These are phyloP conservation scores for Cercospora beticola DNA, from an alignment of 2,329 filamentous ascomycete genomes.

Conservation along the genomic window DNA sequence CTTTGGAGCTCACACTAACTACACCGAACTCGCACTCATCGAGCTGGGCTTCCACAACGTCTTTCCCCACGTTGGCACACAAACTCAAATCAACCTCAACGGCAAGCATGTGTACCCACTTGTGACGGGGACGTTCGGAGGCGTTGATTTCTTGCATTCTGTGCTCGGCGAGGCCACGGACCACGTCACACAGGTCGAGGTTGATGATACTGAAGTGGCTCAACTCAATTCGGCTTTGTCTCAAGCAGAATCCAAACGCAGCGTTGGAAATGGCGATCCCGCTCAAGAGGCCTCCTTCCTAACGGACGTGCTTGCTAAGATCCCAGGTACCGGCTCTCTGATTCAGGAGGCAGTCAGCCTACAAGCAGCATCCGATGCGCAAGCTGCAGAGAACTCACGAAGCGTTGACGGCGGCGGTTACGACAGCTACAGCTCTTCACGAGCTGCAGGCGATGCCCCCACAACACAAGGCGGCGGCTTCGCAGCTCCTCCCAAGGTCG, in stretches of 20 bases:
- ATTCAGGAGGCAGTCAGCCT: conserved; percentile 49
- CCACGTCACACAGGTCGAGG: conserved; percentile 50
- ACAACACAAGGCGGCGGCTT: conserved; percentile 42
- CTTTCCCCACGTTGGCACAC: conserved; percentile 53
- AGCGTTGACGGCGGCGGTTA: conserved; percentile 21
- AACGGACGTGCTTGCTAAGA: conserved; percentile 69
- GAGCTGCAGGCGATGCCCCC: conserved; percentile 17
- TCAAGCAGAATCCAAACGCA: conserved; percentile 40
- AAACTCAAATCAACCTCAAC: conserved; percentile 47
- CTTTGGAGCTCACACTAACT: conserved; percentile 57
- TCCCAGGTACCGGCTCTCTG: conserved; percentile 60
- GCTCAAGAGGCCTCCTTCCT: conserved; percentile 47
- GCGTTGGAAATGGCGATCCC: conserved; percentile 35
- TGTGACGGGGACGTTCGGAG: conserved; percentile 55
- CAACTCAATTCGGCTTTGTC: conserved; percentile 48
- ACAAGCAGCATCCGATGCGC: conserved; percentile 48
- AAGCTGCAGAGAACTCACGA: conserved; percentile 21
- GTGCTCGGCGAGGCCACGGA: conserved; percentile 53
- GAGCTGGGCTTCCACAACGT: conserved; percentile 54
- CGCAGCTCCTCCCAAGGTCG: conserved; percentile 26
- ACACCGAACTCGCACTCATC: conserved; percentile 53
- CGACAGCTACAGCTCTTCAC: conserved; percentile 23
- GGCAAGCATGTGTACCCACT: conserved; percentile 53
- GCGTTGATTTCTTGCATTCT: conserved; percentile 53
- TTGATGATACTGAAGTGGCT: conserved; percentile 50